Evolutionary conservation across 2,329 filamentous ascomycete species (phyloP), one percentile per base, ranked within the genome.

Genomic region (Aspergillus ibericus): DNA sequence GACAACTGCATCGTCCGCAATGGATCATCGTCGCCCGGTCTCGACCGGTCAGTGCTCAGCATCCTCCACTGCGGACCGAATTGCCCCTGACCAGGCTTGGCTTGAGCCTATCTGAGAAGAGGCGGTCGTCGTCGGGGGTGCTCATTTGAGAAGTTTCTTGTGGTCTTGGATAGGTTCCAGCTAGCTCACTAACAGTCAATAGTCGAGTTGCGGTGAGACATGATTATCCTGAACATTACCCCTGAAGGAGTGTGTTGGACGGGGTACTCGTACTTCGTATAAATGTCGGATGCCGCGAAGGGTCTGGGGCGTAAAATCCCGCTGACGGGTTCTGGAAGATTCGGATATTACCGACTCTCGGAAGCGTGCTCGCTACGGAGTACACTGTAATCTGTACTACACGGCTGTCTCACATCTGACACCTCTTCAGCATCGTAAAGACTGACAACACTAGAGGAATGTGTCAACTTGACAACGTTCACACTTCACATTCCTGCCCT

Each of bases 31-130:
- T 9, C 51, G 51, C 51, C 35, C 51, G 51, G 51, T 53, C 51
- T 53, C 36, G 51, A 53, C 51, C 51, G 25, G 51, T 53, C 51
- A 53, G 51, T 53, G 51, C 51, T 42, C 22, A n/a, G 3, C 22
- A 15, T 35, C 51, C 51, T 44, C 51, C 51, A 53, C 51, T 44
- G 36, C 38, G 51, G 51, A 53, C 51, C 51, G 51, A 34, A 27
- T 40, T 53, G 51, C 51, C 51, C 51, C 51, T 53, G 51, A 53
- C 40, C 27, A 42, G 40, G 51, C 51, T 53, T 53, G 51, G 51
- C 51, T 15, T 42, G 51, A 53, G 51, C 40, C 51, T 53, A 25
- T 44, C 44, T 48, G 44, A 15, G 44, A 29, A 12, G 25, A 48
- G 25, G 5, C 36, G 6, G 18, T 40, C 36, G 36, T 48, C 44